phyloP scores from a whole-genome alignment of 2,329 filamentous ascomycete species.

The Bipolaris victoriae region DNA sequence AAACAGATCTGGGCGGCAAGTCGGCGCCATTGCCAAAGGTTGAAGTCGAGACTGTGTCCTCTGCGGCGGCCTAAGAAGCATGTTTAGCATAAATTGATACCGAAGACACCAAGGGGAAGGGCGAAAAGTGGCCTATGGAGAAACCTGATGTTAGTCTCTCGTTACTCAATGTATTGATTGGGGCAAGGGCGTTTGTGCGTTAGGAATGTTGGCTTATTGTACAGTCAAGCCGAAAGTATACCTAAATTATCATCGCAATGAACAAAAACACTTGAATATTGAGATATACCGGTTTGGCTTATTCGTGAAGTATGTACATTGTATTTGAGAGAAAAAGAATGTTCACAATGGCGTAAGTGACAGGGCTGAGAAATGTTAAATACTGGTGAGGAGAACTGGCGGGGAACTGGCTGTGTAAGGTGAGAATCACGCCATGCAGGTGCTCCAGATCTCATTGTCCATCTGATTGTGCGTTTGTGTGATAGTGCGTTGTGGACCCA shows the following conservation, averaged over 20 bases:
- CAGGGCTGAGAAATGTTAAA: neutral
- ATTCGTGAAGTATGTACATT: neutral
- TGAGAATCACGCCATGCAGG: conserved; percentile 38
- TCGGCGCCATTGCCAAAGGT: conserved; percentile 70
- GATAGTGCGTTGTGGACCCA: neutral
- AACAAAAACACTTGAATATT: conserved; percentile 13
- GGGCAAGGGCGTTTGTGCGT: conserved; percentile 22
- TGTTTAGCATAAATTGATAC: conserved; percentile 34
- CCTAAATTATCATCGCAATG: conserved; percentile 9
- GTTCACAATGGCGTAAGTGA: neutral
- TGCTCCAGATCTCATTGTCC: conserved; percentile 3
- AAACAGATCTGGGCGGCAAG: conserved; percentile 79
- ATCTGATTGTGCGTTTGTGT: conserved; percentile 8
- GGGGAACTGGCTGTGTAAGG: conserved; percentile 19
- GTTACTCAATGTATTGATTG: conserved; percentile 12
- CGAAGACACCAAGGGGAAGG: conserved; percentile 5
- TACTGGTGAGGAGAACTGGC: conserved; percentile 1
- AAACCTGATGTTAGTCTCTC: conserved; percentile 11
- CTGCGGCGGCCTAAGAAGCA: conserved; percentile 41
- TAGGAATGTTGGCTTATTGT: conserved; percentile 13
- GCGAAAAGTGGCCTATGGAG: neutral
- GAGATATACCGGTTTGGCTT: neutral
- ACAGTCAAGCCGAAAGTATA: conserved; percentile 12
- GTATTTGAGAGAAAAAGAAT: neutral
- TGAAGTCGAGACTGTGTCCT: conserved; percentile 62